Percentiles rank a stretch among this genome's conserved stretches.
These are phyloP conservation scores for Endocalyx cinctus DNA, from an alignment of 2,329 filamentous ascomycete species.

Conservation along the genomic window DNA sequence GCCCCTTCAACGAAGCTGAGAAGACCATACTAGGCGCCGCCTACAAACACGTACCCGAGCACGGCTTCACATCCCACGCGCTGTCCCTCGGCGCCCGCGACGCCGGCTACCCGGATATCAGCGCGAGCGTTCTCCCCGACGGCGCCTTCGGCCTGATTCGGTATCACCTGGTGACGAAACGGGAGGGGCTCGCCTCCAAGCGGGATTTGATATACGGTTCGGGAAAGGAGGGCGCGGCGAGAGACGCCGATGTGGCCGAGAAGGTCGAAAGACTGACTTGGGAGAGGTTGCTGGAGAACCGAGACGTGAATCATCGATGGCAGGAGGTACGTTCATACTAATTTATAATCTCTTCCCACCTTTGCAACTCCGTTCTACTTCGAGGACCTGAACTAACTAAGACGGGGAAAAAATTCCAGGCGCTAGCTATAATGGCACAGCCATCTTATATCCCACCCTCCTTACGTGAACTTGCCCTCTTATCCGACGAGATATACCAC, in stretches of 20 bases:
- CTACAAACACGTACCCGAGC: conserved; percentile 68
- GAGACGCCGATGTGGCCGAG: conserved; percentile 40
- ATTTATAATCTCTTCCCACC: too few species aligned
- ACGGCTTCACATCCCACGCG: conserved; percentile 75
- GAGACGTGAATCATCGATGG: conserved; percentile 69
- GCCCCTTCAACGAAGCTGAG: conserved; percentile 65
- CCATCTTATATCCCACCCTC: conserved; percentile 72
- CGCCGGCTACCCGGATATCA: conserved; percentile 81
- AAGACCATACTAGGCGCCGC: conserved; percentile 76
- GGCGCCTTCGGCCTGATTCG: conserved; percentile 78
- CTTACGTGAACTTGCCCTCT: conserved; percentile 69
- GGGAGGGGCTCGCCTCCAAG: conserved; percentile 51
- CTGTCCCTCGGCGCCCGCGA: conserved; percentile 77
- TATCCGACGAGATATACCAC: conserved; percentile 91
- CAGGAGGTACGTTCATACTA: conserved; percentile 82
- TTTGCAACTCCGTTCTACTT: too few species aligned
- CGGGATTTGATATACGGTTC: conserved; percentile 34
- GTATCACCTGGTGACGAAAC: conserved; percentile 68
- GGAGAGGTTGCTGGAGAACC: conserved; percentile 73
- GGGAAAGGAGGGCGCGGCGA: conserved; percentile 20
- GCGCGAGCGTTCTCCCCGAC: conserved; percentile 73
- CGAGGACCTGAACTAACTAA: too few species aligned
- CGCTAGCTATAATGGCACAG: conserved; percentile 85
- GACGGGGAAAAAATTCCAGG: too few species aligned
- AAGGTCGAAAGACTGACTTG: conserved; percentile 70